phyloP scores from a whole-genome alignment of 345 rosid genomes.

The Microthlaspi erraticum region DNA sequence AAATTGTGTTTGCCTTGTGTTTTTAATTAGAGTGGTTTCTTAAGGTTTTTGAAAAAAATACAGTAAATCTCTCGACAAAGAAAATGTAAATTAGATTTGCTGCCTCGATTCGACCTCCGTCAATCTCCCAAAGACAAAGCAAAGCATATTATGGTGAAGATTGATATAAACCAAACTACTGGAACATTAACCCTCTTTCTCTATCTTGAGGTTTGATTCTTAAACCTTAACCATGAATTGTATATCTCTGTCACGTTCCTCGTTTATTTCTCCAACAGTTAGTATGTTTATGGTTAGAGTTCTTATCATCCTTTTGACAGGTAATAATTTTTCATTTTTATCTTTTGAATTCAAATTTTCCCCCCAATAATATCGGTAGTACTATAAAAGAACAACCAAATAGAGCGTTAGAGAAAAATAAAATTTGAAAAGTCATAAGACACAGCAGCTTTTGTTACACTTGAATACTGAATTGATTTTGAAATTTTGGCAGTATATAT shows the following conservation, averaged over 20 bases:
- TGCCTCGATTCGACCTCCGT: conserved; percentile 7
- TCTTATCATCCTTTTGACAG: conserved; percentile 14
- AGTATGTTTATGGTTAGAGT: neutral
- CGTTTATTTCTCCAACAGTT: conserved; percentile 8
- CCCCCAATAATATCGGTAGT: no score
- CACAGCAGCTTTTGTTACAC: neutral
- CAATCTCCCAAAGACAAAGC: conserved; percentile 51
- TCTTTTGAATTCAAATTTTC: conserved; percentile 24
- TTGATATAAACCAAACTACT: conserved; percentile 13
- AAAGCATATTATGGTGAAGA: conserved; percentile 56
- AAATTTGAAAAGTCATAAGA: neutral
- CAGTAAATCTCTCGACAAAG: neutral
- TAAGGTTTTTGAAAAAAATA: neutral
- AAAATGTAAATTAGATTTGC: neutral
- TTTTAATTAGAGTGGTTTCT: neutral
- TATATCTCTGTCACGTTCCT: neutral
- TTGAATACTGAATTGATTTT: neutral
- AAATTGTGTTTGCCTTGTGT: neutral
- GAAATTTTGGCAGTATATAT: neutral
- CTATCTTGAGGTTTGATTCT: neutral
- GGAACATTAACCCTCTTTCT: conserved; percentile 5
- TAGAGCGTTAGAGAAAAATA: neutral
- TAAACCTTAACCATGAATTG: conserved; percentile 34
- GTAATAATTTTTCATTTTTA: conserved; percentile 18
- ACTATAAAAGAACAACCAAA: neutral